A percentile compares a stretch with the other conserved stretches of the same genome.
These are phyloP conservation scores for Quercus glauca DNA, from an alignment of 306 rosid genomes.

Conservation along the genomic window DNA sequence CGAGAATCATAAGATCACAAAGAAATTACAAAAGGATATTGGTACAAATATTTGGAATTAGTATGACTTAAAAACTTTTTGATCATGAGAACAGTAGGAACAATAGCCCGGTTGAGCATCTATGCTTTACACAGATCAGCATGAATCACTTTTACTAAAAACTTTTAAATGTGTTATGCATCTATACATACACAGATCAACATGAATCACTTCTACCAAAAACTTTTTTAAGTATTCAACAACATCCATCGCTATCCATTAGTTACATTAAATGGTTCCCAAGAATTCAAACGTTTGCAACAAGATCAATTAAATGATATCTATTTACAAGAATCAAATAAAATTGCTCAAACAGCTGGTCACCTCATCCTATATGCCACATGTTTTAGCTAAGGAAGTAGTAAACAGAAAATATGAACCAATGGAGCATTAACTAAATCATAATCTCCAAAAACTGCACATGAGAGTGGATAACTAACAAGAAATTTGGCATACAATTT, in stretches of 20 bases:
- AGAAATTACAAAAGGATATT: conserved; percentile 11
- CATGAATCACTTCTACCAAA: background rate
- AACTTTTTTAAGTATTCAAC: background rate
- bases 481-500: too few species aligned
- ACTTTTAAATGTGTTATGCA: background rate
- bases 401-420: too few species aligned
- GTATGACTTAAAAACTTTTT: background rate
- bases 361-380: background rate
- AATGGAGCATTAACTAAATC: too few species aligned
- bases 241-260: background rate
- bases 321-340: background rate
- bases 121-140: background rate
- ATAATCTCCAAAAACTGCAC: too few species aligned
- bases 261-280: background rate
- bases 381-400: background rate
- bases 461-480: too few species aligned
- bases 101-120: background rate
- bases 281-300: background rate
- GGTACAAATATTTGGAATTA: background rate
- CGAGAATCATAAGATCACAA: conserved; percentile 34
- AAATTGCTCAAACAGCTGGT: background rate
- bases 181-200: background rate
- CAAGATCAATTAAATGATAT: background rate
- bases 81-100: background rate
- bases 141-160: background rate